phyloP scores from a whole-genome alignment of 2,329 filamentous ascomycete species.

The Cryphonectria japonica region DNA sequence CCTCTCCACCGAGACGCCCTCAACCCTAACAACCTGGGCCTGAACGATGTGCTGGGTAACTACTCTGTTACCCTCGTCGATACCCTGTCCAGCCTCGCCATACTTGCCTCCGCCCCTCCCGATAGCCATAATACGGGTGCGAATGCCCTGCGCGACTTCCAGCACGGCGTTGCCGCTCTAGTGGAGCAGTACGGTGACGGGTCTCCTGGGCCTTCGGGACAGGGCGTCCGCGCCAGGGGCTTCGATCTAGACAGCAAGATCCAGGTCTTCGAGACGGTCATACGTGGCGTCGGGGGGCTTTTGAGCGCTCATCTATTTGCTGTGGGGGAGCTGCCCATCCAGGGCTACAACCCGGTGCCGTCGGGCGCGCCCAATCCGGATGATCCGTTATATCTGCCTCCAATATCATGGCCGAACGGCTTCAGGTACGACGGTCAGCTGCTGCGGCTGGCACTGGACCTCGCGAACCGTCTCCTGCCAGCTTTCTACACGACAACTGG shows the following conservation, averaged over 20 bases:
- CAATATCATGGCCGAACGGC: slow-evolving; percentile 74
- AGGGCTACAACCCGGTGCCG: slow-evolving; percentile 67
- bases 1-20: slow-evolving; percentile 82
- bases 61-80: slow-evolving; percentile 96
- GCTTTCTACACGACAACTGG: slow-evolving; percentile 92
- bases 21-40: slow-evolving; percentile 78
- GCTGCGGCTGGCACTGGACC: slow-evolving; percentile 83
- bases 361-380: slow-evolving; percentile 34
- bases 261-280: slow-evolving; percentile 97
- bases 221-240: slow-evolving; percentile 73
- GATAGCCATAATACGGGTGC: slow-evolving; percentile 56
- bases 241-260: slow-evolving; percentile 98
- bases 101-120: slow-evolving; percentile 77
- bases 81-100: slow-evolving; percentile 90
- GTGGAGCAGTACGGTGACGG: slow-evolving; percentile 89
- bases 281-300: slow-evolving; percentile 86
- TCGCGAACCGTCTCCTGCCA: slow-evolving; percentile 81
- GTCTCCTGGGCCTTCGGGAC: slow-evolving; percentile 66
- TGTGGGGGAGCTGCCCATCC: slow-evolving; percentile 84
- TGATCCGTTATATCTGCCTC: slow-evolving; percentile 51
- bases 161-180: slow-evolving; percentile 75
- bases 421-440: slow-evolving; percentile 89
- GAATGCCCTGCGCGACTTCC: slow-evolving; percentile 74
- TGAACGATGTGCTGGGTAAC: slow-evolving; percentile 96
- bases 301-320: slow-evolving; percentile 94